Percentiles rank a stretch among this genome's conserved stretches.
phyloP scores from a whole-genome alignment of 441 rosid species.

The Erodium trifolium region DNA sequence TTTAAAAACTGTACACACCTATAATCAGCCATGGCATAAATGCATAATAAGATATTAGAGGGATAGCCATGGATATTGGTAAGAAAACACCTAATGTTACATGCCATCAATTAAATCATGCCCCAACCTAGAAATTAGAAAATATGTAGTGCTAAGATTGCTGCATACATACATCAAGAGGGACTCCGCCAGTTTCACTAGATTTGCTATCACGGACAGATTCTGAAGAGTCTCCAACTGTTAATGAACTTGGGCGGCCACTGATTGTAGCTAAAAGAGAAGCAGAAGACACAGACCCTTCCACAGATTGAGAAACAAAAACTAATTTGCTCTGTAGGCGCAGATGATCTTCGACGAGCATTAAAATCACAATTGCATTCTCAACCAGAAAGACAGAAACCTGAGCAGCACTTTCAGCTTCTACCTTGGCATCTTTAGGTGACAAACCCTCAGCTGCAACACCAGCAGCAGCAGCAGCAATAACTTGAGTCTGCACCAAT shows the following conservation, averaged over 20 bases:
- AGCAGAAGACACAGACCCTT: slow-evolving; percentile 70
- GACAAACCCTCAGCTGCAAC: slow-evolving; percentile 98
- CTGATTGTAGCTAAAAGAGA: slow-evolving; percentile 57
- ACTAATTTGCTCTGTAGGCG: slow-evolving; percentile 91
- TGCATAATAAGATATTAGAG: not conserved
- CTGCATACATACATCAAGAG: slow-evolving; percentile 73
- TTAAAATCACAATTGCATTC: slow-evolving; percentile 95
- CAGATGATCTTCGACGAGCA: slow-evolving; percentile 99
- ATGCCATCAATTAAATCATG: slow-evolving; percentile 6
- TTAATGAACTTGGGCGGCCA: slow-evolving; percentile 36
- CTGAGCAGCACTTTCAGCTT: slow-evolving; percentile 96
- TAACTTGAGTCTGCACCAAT: slow-evolving; percentile 87
- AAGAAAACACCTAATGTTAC: not conserved
- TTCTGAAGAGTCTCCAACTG: slow-evolving; percentile 50
- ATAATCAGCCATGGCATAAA: not conserved
- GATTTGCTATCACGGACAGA: slow-evolving; percentile 51
- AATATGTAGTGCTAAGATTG: slow-evolving; percentile 9
- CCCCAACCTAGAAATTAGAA: not conserved
- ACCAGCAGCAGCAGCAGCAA: slow-evolving; percentile 99
- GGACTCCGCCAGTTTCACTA: slow-evolving; percentile 63
- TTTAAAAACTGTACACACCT: too few species aligned
- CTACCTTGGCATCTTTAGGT: slow-evolving; percentile 78
- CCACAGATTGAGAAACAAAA: slow-evolving; percentile 41
- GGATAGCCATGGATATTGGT: not conserved
- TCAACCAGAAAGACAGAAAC: slow-evolving; percentile 97